These are phyloP conservation scores for Murraya paniculata DNA, from an alignment of 345 rosid genomes.

Conservation along the genomic window DNA sequence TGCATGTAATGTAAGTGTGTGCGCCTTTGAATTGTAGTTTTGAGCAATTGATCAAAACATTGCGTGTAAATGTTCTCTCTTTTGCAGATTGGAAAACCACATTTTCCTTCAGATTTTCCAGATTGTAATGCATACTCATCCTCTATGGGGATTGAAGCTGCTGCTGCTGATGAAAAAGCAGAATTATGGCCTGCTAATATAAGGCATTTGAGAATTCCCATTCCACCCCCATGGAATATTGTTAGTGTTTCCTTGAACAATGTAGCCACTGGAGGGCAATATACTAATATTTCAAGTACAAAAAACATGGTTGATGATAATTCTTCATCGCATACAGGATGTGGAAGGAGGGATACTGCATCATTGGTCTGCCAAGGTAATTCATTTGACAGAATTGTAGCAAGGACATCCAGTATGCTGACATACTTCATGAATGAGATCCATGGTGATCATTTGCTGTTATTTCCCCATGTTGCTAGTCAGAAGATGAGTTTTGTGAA, in stretches of 20 bases:
- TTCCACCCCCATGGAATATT: constrained; percentile 70
- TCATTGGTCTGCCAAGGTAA: constrained; percentile 16
- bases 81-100: constrained; percentile 65
- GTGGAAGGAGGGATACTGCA: constrained; percentile 13
- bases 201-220: constrained; percentile 62
- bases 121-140: constrained; percentile 67
- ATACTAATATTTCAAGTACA: constrained; percentile 18
- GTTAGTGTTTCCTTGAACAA: constrained; percentile 36
- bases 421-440: constrained; percentile 36
- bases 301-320: constrained; percentile 21
- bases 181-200: constrained; percentile 48
- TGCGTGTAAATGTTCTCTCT: constrained; percentile 9
- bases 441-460: constrained; percentile 31
- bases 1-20: constrained; percentile 58
- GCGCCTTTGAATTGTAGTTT: constrained; percentile 9
- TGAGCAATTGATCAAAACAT: background rate
- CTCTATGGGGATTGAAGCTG: constrained; percentile 49
- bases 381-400: constrained; percentile 46
- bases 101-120: constrained; percentile 85
- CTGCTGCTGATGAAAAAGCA: constrained; percentile 41
- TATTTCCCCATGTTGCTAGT: constrained; percentile 42
- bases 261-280: constrained; percentile 11
- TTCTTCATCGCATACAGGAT: background rate
- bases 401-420: constrained; percentile 56
- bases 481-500: constrained; percentile 23